Base-by-base conservation (phyloP, 768 basidiomycete genomes). In the Amanita muscaria region DNA sequence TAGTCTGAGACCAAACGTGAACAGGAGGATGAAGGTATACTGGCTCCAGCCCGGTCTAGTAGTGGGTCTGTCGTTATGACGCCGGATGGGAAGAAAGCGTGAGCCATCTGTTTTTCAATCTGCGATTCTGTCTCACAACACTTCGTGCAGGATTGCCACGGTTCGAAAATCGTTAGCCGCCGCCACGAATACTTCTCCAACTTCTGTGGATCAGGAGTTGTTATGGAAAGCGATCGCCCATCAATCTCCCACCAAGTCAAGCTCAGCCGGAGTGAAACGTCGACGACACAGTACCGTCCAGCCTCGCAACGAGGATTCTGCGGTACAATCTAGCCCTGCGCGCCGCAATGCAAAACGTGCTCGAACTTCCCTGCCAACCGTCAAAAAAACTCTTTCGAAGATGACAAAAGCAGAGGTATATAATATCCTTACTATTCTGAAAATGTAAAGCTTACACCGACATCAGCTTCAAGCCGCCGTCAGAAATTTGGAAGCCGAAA, bases 331-430 rank as follows among this genome's bases (percentile, higher is more conserved):
- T 39, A 44, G 5, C 33, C 30, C 30, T 34, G 9, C 47, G 12
- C 33, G 33, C 19, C 18, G 34, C 34, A 39, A 36, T 40, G 35
- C 24, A 7, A 52, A 54, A 24, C 43, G 53, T 10, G 30, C 42
- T n/a, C 46, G 49, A 29, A 18, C 35, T 29, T 44, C 53, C 22
- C 21, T 36, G 19, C 54, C 21, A 50, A 47, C 16, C 18, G 22
- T 31, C 3, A 52, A 35, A 31, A 65, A 62, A 38, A 46, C 64
- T 0, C 34, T 60, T 4, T 56, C 59, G 19, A 62, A 58, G 40
- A 60, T 66, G 61, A 69, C 62, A 15, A 70, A 73, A 50, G 57
- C 64, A 12, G 63, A 73, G 67, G 72, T 71, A 44, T n/a, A n/a
- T n/a, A 24, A 59, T 42, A 25, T 22, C 40, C 14, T 34, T 35